Conservation (phyloP, 2,329 filamentous ascomycete genomes). For the Basipetospora chlamydospora region DNA sequence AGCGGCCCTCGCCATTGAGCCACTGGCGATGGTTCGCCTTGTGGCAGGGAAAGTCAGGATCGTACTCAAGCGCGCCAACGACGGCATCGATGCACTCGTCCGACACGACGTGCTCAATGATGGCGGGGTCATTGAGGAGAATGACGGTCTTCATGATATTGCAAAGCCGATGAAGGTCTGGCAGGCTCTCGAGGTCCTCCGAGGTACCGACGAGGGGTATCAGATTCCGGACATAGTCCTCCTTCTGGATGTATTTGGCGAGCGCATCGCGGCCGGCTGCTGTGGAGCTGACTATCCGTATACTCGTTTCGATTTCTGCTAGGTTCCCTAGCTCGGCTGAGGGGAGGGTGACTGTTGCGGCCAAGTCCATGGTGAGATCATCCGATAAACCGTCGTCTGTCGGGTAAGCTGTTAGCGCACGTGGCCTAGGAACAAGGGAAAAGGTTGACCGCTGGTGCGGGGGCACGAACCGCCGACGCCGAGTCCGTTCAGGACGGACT, state of each 20-base stretch:
- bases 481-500: conserved; percentile 44
- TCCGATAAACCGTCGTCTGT: conserved; percentile 78
- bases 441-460: too few species aligned
- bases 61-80: conserved; percentile 91
- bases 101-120: conserved; percentile 86
- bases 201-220: conserved; percentile 76
- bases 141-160: conserved; percentile 97
- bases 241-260: conserved; percentile 69
- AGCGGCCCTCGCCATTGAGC: conserved; percentile 74
- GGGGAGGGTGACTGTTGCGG: conserved; percentile 58
- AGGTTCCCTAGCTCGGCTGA: conserved; percentile 70
- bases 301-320: conserved; percentile 68
- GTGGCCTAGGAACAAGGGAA: neutral
- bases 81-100: conserved; percentile 83
- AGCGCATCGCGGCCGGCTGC: conserved; percentile 70
- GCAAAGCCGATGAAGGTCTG: conserved; percentile 80
- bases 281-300: conserved; percentile 64
- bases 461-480: conserved; percentile 44
- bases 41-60: conserved; percentile 93
- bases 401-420: neutral
- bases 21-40: conserved; percentile 96
- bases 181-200: conserved; percentile 77
- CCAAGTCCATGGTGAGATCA: conserved; percentile 62
- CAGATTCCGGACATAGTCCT: conserved; percentile 78
- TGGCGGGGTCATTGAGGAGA: conserved; percentile 81